Conservation (phyloP, 371 early-diverging fungal genomes). For the Circinella umbellata region DNA sequence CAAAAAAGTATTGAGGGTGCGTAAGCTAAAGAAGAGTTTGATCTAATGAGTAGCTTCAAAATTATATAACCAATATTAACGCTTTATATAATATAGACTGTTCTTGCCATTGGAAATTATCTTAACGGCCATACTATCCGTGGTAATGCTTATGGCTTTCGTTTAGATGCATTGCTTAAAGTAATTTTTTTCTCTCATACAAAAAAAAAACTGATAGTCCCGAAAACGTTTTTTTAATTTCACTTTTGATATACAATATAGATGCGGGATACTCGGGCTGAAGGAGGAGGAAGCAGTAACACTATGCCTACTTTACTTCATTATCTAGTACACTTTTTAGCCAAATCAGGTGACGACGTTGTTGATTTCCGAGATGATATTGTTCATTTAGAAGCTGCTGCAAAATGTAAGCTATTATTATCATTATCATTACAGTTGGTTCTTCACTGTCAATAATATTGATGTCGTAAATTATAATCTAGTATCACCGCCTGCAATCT, state of each 20-base stretch:
- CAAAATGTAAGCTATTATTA: conserved; percentile 48
- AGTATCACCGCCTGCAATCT: conserved; percentile 70
- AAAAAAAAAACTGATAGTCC: too few relatives aligned
- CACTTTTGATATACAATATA: conserved; percentile 18
- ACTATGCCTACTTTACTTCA: conserved; percentile 73
- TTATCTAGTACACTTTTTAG: conserved; percentile 70
- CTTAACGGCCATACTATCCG: conserved; percentile 80
- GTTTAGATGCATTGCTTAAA: conserved; percentile 72
- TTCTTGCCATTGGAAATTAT: conserved; percentile 83
- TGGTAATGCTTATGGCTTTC: conserved; percentile 84
- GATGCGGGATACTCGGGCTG: conserved; percentile 75
- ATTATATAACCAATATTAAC: not conserved
- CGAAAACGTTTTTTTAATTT: too few relatives aligned
- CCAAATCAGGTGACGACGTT: conserved; percentile 62
- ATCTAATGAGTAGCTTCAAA: not conserved
- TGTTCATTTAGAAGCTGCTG: conserved; percentile 70
- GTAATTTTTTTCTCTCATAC: conserved; percentile 28
- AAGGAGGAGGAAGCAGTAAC: conserved; percentile 56
- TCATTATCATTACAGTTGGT: too few relatives aligned
- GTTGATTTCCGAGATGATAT: conserved; percentile 72
- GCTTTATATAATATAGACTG: conserved; percentile 40
- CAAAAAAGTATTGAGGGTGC: conserved; percentile 64
- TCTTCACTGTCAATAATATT: too few relatives aligned
- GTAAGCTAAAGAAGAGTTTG: not conserved
- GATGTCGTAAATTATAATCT: not conserved